These are phyloP conservation scores for Plasmodium sp. DNA, from an alignment of 169 alveolate genomes.

Conservation along the genomic window DNA sequence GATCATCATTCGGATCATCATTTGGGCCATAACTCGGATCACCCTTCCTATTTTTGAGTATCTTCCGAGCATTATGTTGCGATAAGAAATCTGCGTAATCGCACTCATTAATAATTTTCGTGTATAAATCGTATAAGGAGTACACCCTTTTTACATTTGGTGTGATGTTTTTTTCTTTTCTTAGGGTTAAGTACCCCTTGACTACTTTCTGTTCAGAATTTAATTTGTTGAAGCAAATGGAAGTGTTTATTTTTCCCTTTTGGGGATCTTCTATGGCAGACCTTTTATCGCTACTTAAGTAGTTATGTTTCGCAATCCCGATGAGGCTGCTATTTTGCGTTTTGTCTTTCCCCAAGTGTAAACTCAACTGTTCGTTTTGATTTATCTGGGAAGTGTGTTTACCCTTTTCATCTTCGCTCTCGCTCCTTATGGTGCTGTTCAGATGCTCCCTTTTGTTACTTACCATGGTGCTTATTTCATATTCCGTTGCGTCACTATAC, in stretches of 20 bases:
- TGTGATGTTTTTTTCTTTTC: slow-evolving; percentile 34
- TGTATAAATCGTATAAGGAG: slow-evolving; percentile 24
- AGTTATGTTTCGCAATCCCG: not conserved
- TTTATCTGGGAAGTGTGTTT: not conserved
- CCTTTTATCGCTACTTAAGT: not conserved
- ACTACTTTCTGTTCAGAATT: not conserved
- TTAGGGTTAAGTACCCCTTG: slow-evolving; percentile 45
- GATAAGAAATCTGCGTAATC: slow-evolving; percentile 40
- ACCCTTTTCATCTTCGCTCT: slow-evolving; percentile 6
- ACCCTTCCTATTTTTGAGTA: not conserved
- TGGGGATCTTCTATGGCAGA: not conserved
- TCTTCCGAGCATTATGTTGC: not conserved
- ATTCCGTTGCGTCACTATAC: not conserved
- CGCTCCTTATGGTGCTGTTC: not conserved
- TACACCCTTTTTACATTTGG: slow-evolving; percentile 70
- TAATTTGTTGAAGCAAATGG: not conserved
- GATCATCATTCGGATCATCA: not conserved
- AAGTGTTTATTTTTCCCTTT: not conserved
- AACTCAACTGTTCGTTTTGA: not conserved
- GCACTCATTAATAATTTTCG: slow-evolving; percentile 41
- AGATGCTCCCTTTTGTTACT: not conserved
- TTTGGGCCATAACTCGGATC: not conserved
- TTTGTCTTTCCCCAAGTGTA: not conserved
- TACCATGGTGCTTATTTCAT: not conserved
- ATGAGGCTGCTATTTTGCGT: not conserved